phyloP scores from a whole-genome alignment of 2,329 filamentous ascomycete species.

The Fusarium kyushuense region DNA sequence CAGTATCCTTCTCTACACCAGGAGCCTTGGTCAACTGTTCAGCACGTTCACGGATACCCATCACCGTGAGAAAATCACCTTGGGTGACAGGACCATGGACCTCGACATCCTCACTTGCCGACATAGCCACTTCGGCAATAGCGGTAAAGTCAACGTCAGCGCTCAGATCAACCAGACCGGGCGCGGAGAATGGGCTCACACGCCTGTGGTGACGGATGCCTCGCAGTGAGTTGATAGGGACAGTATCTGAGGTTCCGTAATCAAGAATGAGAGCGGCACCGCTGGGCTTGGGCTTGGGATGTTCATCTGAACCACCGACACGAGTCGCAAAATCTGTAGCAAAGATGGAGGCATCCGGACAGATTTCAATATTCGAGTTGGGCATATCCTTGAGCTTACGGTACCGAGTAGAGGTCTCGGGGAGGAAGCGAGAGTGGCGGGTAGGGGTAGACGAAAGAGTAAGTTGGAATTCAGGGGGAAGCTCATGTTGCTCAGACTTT shows the following conservation, averaged over 20 bases:
- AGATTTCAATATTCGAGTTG: conserved; percentile 86
- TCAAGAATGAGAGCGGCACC: conserved; percentile 96
- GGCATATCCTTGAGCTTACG: conserved; percentile 75
- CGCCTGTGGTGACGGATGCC: conserved; percentile 83
- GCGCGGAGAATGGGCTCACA: conserved; percentile 82
- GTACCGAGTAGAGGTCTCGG: conserved; percentile 84
- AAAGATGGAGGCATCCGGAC: conserved; percentile 86
- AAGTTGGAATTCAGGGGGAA: conserved; percentile 86
- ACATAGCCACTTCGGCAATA: conserved; percentile 83
- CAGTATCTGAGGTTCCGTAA: conserved; percentile 82
- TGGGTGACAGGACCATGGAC: conserved; percentile 94
- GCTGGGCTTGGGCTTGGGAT: conserved; percentile 71
- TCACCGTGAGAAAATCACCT: conserved; percentile 78
- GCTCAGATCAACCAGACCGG: conserved; percentile 87
- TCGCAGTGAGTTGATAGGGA: conserved; percentile 90
- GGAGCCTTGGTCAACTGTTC: conserved; percentile 70
- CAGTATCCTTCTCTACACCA: conserved; percentile 59
- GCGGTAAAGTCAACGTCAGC: conserved; percentile 95
- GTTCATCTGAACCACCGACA: conserved; percentile 76
- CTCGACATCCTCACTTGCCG: conserved; percentile 83
- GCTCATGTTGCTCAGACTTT: conserved; percentile 61
- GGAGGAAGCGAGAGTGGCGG: conserved; percentile 86
- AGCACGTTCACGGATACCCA: conserved; percentile 87
- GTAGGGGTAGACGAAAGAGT: conserved; percentile 80
- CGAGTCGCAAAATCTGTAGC: conserved; percentile 83